Base-by-base conservation (phyloP, 179 eudicot genomes). In the Camellia oleifera region DNA sequence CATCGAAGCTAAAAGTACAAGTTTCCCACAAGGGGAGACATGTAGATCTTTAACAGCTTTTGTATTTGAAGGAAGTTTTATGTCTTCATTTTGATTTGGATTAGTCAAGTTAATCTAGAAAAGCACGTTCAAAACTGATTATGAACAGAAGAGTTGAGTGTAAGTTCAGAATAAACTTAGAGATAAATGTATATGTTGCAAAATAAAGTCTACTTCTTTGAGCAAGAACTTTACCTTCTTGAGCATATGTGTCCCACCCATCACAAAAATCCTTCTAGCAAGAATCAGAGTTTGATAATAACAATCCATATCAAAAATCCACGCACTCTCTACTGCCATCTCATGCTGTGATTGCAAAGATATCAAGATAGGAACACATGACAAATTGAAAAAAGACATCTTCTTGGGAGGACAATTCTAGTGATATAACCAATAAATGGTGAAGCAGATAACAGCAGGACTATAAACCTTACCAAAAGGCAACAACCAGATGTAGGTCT, bases 191-290 rank as follows among this genome's bases (percentile, higher is more conserved):
- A 58, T 17, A 14, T 58, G 17, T 58, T 14, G 17, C 17, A 2
- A 12, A 12, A 58, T 58, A 12, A 11, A 58, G 4, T 58, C 0
- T 58, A 11, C 20, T 15, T 58, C 63, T 58, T 58, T 14, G 63
- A 58, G 17, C 4, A 58, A 58, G 4, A 58, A 58, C 15, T 58
- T 58, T 58, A 58, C 63, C 63, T 58, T 58, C 5, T 58, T 58
- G 63, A 58, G 63, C 63, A 58, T 58, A 58, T 58, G 63, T 58
- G 63, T 58, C 17, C 63, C 63, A 58, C 63, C 63, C 63, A 58
- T 58, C 63, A 20, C 63, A 58, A 4, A 12, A 58, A 58, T 58
- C 63, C 63, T 58, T 58, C 63, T 15, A 58, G 63, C 63, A 58
- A 58, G 0, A 58, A 58, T 58, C n/a, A 58, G 63, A 58, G 63